Conservation (phyloP, 257 asterid species). For the Marsdenia floribunda region DNA sequence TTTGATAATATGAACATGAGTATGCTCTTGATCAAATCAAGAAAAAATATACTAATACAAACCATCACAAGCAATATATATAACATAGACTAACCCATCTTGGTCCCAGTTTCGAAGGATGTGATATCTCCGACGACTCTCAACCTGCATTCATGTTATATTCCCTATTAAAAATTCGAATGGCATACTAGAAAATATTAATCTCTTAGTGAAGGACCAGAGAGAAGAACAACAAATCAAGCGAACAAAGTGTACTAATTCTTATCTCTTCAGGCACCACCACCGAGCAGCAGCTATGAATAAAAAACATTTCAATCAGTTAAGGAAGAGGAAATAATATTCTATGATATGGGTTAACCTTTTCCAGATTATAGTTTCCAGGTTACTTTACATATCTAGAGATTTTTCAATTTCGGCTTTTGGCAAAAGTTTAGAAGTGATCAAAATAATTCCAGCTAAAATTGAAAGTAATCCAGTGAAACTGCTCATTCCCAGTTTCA, state of each 20-base stretch:
- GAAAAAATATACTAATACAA: not conserved
- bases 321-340: not conserved
- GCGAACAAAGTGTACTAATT: not conserved
- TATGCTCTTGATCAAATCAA: not conserved
- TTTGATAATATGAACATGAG: not conserved
- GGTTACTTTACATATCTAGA: not conserved
- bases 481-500: not conserved
- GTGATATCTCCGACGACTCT: constrained; percentile 89
- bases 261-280: not conserved
- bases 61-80: not conserved
- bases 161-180: constrained; percentile 11
- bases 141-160: constrained; percentile 52
- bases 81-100: constrained; percentile 66
- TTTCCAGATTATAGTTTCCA: not conserved
- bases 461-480: not conserved
- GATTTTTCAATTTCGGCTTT: not conserved
- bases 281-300: constrained; percentile 3
- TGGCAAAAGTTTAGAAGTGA: not conserved
- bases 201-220: not conserved
- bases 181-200: not conserved
- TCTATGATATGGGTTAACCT: not conserved
- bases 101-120: constrained; percentile 80
- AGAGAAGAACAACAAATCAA: constrained; percentile 11
- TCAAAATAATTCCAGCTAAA: constrained; percentile 4
- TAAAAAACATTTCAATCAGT: constrained; percentile 1